Percentiles rank a stretch among this genome's conserved stretches.
Conservation (phyloP, 1,284 basidiomycete species). For the Farysia itapuensis region DNA sequence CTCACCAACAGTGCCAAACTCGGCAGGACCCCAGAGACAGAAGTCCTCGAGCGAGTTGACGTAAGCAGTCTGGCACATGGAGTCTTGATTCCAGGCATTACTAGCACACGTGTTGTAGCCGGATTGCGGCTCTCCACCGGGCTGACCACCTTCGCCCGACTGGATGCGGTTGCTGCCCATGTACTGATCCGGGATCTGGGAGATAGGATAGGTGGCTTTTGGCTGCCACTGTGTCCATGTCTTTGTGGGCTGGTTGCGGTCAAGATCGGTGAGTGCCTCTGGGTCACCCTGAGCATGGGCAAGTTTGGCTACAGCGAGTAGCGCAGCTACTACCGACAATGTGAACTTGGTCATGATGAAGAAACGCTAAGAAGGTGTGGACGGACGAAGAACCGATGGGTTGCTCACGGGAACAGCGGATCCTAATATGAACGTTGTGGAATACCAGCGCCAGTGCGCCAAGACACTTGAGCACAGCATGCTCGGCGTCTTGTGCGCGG, state of each 20-base stretch:
- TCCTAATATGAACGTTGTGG: too few relatives aligned
- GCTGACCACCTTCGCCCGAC: conserved; percentile 19
- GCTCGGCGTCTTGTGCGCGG: too few relatives aligned
- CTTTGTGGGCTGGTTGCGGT: conserved; percentile 43
- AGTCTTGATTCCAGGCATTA: conserved; percentile 41
- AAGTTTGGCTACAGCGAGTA: conserved; percentile 1
- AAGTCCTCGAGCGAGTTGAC: conserved; percentile 54
- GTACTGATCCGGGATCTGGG: conserved; percentile 44
- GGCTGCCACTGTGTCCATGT: conserved; percentile 49
- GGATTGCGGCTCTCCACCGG: conserved; percentile 32
- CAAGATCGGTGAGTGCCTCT: conserved; percentile 23
- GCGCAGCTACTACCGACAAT: neutral
- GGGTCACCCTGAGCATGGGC: conserved; percentile 26
- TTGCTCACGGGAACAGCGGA: too few relatives aligned
- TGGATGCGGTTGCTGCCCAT: conserved; percentile 42
- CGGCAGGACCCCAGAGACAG: conserved; percentile 51
- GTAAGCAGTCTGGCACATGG: conserved; percentile 53
- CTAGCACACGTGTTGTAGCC: conserved; percentile 47
- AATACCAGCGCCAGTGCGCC: too few relatives aligned
- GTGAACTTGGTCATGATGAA: conserved; percentile 1
- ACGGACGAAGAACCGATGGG: neutral
- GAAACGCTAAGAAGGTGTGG: neutral
- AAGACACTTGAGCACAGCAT: too few relatives aligned
- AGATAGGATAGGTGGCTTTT: conserved; percentile 44
- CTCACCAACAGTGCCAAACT: conserved; percentile 42